phyloP scores from a whole-genome alignment of 2,329 filamentous ascomycete genomes.

The Penicillium decumbens region DNA sequence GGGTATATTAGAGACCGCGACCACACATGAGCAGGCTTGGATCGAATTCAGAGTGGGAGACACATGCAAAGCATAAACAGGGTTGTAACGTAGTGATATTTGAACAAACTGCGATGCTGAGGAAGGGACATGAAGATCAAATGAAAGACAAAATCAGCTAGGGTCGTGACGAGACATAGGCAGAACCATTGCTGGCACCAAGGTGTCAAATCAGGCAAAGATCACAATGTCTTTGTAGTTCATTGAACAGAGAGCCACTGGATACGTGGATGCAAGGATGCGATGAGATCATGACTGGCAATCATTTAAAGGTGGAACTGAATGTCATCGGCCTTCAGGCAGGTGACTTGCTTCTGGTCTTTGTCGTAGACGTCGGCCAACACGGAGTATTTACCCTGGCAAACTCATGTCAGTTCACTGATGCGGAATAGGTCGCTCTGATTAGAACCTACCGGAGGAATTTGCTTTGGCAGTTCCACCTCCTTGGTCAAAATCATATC shows the following conservation, averaged over 20 bases:
- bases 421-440: not conserved
- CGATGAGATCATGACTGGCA: not conserved
- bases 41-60: not conserved
- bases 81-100: slow-evolving; percentile 8
- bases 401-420: slow-evolving; percentile 6
- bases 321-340: slow-evolving; percentile 62
- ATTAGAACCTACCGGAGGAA: slow-evolving; percentile 69
- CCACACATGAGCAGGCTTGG: not conserved
- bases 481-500: slow-evolving; percentile 68
- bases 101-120: slow-evolving; percentile 3
- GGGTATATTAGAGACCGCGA: not conserved
- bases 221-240: not conserved
- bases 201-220: slow-evolving; percentile 1
- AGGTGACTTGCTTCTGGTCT: slow-evolving; percentile 73
- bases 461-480: slow-evolving; percentile 77
- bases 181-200: slow-evolving; percentile 7
- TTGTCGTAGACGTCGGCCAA: slow-evolving; percentile 75
- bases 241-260: slow-evolving; percentile 10
- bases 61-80: slow-evolving; percentile 2
- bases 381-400: slow-evolving; percentile 82
- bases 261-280: slow-evolving; percentile 15
- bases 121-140: slow-evolving; percentile 6
- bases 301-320: slow-evolving; percentile 24
- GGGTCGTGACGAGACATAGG: slow-evolving; percentile 17
- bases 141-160: slow-evolving; percentile 4